Base-by-base conservation (phyloP, 208 protist species). In the Wallacemonas rigidus region DNA sequence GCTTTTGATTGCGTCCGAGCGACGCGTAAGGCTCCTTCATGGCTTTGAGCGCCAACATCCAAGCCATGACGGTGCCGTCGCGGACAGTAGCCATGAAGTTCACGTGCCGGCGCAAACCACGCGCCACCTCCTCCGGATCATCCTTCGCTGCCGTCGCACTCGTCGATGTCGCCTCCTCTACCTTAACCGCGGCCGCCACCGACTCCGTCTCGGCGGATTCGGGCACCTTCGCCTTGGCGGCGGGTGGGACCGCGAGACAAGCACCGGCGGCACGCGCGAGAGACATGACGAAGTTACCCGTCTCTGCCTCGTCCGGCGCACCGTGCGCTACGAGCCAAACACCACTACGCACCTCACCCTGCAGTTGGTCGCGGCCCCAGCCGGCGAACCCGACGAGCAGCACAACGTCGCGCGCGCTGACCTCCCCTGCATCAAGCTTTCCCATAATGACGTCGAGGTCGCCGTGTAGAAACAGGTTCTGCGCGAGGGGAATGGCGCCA, bases 301-400 rank as follows among this genome's bases (percentile, higher is more conserved):
- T 73, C 41, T 64, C 72, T 1, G 77, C 43, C 58, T 90, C 75
- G 0, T 65, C 38, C 9, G 79, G 75, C 15, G 65, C 64, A 15
- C 68, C 79, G 38, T 64, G 47, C 50, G 72, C 89, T 6, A 90
- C 82, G 9, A 96, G 64, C 88, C 89, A 96, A 60, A 84, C 86
- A 55, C 89, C 89, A 40, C 77, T 61, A n/a, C 69, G 47, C 26
- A 94, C 47, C 80, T 96, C 91, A 41, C 89, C 91, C 61, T 84
- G 77, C 38, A 96, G 88, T 71, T 94, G 89, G 12, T 86, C 71
- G 2, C 48, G 53, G 26, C 89, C 88, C 91, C 91, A 96, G 41
- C 89, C 89, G 39, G 86, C 82, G 77, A 91, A 91, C 36, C 91
- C 91, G 51, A 86, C 90, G 4, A 96, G 51, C 26, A 96, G 78